Evolutionary conservation across 345 rosid species (phyloP), one percentile per base, ranked within the genome.

Genomic region (Bretschneidera sinensis): DNA sequence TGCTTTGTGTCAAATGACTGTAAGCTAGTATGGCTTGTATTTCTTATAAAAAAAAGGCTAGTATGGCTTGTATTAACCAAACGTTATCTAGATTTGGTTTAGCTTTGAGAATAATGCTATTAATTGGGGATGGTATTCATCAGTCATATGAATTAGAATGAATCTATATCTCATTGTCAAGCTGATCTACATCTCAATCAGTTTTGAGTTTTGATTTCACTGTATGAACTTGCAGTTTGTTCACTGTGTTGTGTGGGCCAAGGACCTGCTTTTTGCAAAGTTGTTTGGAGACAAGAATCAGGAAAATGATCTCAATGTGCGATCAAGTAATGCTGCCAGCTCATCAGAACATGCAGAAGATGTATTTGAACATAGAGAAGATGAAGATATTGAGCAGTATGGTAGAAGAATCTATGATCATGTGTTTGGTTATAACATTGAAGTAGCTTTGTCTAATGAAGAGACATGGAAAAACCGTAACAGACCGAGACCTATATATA

Each of bases 191-290:
- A 50, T 58, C 25, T 21, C 65, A 17, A 54, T 63, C 17, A 43
- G 43, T 28, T 55, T 25, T 56, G 58, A 45, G 21, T n/a, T 50
- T 71, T 63, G 59, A 48, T 17, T 8, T 56, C 33, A 34, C 54
- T 56, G 65, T 67, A 69, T 53, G 21, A 34, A 47, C 45, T 55
- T 80, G 81, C 84, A 95, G 99, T 91, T 95, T 78, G 89, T 95
- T 74, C 99, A 95, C 74, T 95, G 99, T 71, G 79, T 95, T 60
- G 99, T 95, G 17, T 95, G 99, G 99, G 97, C 99, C 16, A 95
- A 88, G 74, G 99, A 95, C 51, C 77, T 95, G 57, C 97, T 95
- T 64, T 95, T 95, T 79, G 89, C 97, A 0, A 91, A 95, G 81
- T 69, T 91, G 78, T 88, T 95, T 81, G 99, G 99, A 21, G 99